Base-by-base conservation (phyloP, 2,329 filamentous ascomycete genomes). In the Nemania sp. region DNA sequence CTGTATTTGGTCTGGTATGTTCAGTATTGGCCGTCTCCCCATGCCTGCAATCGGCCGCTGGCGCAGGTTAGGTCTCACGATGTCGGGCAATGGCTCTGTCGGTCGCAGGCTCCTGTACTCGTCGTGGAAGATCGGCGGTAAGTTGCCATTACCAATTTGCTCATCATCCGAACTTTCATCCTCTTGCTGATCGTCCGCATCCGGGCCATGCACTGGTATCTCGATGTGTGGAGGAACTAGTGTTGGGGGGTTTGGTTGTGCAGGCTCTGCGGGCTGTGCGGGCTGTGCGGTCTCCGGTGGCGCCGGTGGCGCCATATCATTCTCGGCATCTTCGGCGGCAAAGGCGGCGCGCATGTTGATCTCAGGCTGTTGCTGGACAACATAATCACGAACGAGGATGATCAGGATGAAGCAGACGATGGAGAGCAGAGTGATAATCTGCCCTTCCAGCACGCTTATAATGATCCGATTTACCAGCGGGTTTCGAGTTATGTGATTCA, bases 341-440 rank as follows among this genome's bases (percentile, higher is more conserved):
- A 86, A 81, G 3, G 81, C 82, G 7, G 81, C 86, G 0, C 85
- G 87, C 77, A 94, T 86, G 65, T 96, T 95, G 62, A 94, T 88
- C 60, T 92, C 87, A 5, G 93, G 94, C 68, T 99, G 94, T 70
- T 99, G 94, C 70, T 99, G 94, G 8, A 99, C 91, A 45, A 99
- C 94, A 81, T 96, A 99, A 74, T 99, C 94, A 41, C 95, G 80
- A 41, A 99, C 97, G 3, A 99, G 75, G 63, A 99, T 99, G 36
- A 99, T 86, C n/a, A 99, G 76, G 54, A 99, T 97, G 71, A 97
- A 99, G 53, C 88, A 91, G 39, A 96, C 81, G 6, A 99, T 93
- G 45, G 97, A 90, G 9, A 95, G 75, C 5, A 97, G 76, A 0
- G 93, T 99, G 62, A 99, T 96, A 42, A 97, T 83, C 68, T 96